These are phyloP conservation scores for Pisolithus tinctorius DNA, from an alignment of 768 basidiomycete genomes.

Conservation along the genomic window DNA sequence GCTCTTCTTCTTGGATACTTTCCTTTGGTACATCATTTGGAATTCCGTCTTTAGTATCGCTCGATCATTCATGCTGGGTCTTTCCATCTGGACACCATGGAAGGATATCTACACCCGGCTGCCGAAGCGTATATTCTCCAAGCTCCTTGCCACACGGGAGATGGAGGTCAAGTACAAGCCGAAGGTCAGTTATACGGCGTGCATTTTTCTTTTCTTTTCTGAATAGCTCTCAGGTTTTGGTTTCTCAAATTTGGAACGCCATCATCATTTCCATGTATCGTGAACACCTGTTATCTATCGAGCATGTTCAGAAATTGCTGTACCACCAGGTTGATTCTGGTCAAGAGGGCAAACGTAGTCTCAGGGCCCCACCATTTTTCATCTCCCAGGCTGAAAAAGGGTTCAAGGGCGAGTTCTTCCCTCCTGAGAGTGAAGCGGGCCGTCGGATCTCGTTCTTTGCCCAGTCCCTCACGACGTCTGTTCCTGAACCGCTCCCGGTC, in stretches of 20 bases:
- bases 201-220: neutral
- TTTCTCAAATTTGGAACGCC: constrained; percentile 99
- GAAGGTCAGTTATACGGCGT: constrained; percentile 55
- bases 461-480: constrained; percentile 91
- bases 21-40: constrained; percentile 99
- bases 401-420: constrained; percentile 87
- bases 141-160: constrained; percentile 85
- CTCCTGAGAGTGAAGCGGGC: constrained; percentile 89
- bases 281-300: constrained; percentile 96
- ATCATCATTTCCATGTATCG: constrained; percentile 99
- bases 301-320: constrained; percentile 95
- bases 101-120: constrained; percentile 93
- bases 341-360: constrained; percentile 78
- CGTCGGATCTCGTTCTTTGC: constrained; percentile 98
- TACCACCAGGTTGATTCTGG: constrained; percentile 93
- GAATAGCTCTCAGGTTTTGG: constrained; percentile 62
- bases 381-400: constrained; percentile 90
- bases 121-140: constrained; percentile 95
- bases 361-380: constrained; percentile 97
- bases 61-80: constrained; percentile 81
- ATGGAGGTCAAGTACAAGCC: constrained; percentile 99
- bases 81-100: constrained; percentile 99
- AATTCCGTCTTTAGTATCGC: constrained; percentile 90
- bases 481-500: constrained; percentile 90
- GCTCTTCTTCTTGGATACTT: constrained; percentile 98